Evolutionary conservation across 495 filamentous ascomycete genomes (phyloP).

Genomic region (Penicillium longicatenatum): DNA sequence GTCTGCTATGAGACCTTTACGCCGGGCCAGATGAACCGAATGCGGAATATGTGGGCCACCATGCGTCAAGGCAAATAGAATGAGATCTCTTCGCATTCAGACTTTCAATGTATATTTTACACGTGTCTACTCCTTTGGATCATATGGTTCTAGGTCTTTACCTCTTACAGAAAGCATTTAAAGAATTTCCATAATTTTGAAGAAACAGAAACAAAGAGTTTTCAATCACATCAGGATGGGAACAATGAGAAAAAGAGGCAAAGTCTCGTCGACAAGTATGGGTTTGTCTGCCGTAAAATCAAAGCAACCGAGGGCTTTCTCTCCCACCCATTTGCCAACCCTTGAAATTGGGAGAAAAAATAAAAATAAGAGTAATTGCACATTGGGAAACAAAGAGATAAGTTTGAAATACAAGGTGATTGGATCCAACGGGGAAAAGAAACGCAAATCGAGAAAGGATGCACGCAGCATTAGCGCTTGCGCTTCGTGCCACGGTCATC

Average conservation of each 20-base stretch:
- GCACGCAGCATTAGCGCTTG: constrained; percentile 43
- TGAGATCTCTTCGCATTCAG: not conserved
- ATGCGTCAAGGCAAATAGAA: constrained; percentile 41
- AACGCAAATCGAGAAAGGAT: not conserved
- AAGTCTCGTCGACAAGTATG: no score
- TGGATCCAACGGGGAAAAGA: not conserved
- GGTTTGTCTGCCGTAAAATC: no score
- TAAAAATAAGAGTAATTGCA: not conserved
- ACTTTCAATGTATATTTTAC: not conserved
- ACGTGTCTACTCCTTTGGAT: not conserved
- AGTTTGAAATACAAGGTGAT: not conserved
- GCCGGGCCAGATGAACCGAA: constrained; percentile 42
- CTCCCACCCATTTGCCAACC: no score
- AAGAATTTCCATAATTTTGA: no score
- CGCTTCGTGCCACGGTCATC: constrained; percentile 65
- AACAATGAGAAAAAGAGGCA: no score
- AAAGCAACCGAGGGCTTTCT: not conserved
- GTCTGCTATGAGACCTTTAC: constrained; percentile 54
- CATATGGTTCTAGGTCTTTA: not conserved
- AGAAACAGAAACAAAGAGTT: no score
- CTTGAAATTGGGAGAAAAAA: not conserved
- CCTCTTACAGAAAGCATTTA: no score
- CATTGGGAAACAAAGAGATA: not conserved
- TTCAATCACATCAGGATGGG: no score
- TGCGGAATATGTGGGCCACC: constrained; percentile 49